These are phyloP conservation scores for Grifola frondosa DNA, from an alignment of 1,284 basidiomycete species.

Conservation along the genomic window DNA sequence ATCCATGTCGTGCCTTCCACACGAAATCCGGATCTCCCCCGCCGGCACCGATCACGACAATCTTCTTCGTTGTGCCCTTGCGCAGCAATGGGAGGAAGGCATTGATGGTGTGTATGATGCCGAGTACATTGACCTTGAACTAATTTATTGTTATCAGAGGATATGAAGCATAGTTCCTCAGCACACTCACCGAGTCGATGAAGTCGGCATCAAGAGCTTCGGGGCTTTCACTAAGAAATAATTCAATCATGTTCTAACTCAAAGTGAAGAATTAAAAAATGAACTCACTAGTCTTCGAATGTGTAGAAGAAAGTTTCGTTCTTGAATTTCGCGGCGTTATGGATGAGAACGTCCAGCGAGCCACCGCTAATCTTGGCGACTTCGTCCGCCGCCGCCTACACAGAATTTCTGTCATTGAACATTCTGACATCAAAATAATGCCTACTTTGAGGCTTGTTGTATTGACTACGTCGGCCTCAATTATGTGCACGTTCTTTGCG, in stretches of 20 bases:
- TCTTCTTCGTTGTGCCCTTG: constrained; percentile 36
- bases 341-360: constrained; percentile 1
- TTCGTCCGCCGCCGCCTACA: neutral
- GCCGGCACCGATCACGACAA: constrained; percentile 35
- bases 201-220: constrained; percentile 19
- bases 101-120: constrained; percentile 36
- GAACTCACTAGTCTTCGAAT: constrained; percentile 1
- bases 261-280: neutral
- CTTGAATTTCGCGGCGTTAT: constrained; percentile 1
- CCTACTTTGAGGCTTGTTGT: neutral
- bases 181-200: constrained; percentile 12
- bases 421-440: no score
- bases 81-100: constrained; percentile 39
- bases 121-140: constrained; percentile 39
- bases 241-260: constrained; percentile 13
- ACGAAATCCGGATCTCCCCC: constrained; percentile 32
- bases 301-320: neutral
- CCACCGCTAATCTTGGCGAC: neutral
- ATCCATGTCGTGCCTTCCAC: constrained; percentile 10
- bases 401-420: no score
- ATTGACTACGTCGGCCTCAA: constrained; percentile 1
- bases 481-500: constrained; percentile 3
- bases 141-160: constrained; percentile 2
- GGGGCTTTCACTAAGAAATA: no score
- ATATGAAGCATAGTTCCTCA: neutral